Evolutionary conservation across 768 basidiomycete genomes (phyloP), one percentile per base, ranked within the genome.

Genomic region (Zangia roseola): DNA sequence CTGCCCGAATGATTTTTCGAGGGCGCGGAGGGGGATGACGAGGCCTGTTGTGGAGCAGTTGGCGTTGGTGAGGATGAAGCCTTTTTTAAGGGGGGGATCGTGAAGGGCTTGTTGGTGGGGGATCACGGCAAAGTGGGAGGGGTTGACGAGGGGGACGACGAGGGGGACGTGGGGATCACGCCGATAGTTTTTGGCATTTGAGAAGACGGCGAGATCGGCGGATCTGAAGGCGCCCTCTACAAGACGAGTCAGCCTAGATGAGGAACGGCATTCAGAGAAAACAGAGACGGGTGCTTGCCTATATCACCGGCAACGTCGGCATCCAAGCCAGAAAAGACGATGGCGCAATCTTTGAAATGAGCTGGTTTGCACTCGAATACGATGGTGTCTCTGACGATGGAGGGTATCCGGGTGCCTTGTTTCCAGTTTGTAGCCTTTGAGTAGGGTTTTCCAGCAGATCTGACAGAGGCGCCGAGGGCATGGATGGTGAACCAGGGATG

Each of bases 1-100:
- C n/a, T 94, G 94, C 6, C 97, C 97, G 53, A 98, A 99, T 0
- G 88, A 78, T 53, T 78, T 81, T 69, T 97, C 94, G 56, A 97
- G 80, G 0, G 94, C 93, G 40, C 82, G 80, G 57, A 97, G 83
- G n/a, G 94, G 91, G 50, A 97, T 82, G 50, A 92, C 91, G 63
- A 86, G 78, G 36, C 89, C 94, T 1, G 97, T 99, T 4, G 97
- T 97, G 20, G 91, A 88, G 73, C 97, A 98, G 73, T 98, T 99
- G 57, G 97, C 97, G 67, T 99, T 99, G 49, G 94, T 94, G 53
- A 99, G 86, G 67, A 99, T 94, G 75, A 92, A 98, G 4, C 97
- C 97, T 56, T 81, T 83, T 61, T 78, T 80, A 28, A 88, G 78
- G 0, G 81, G 82, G 17, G 83, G 88, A 2, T 75, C 69, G 56